Evolutionary conservation across 345 rosid species (phyloP).

Genomic region (rapeseed (Brassica napus)): DNA sequence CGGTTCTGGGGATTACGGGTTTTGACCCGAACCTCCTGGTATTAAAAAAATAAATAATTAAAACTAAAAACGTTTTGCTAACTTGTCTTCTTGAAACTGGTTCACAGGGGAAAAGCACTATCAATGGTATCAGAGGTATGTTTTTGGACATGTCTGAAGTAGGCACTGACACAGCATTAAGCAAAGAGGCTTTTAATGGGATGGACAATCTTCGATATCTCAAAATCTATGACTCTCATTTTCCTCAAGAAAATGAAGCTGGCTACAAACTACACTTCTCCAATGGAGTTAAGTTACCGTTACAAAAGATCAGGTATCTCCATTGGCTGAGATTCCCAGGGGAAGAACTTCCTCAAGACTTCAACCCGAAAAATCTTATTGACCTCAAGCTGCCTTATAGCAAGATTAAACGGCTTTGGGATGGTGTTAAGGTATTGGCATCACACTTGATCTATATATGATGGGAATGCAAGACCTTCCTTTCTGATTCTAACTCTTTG

Average conservation of each 20-base stretch:
- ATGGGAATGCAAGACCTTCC: background rate
- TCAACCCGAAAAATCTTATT: background rate
- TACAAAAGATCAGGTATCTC: background rate
- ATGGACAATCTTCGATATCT: background rate
- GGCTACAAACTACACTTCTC: background rate
- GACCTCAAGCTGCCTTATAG: slow-evolving; percentile 1
- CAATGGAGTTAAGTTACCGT: background rate
- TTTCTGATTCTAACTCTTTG: background rate
- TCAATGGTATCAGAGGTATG: background rate
- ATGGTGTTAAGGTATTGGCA: background rate
- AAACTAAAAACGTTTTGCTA: background rate
- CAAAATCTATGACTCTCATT: background rate
- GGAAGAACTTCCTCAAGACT: background rate
- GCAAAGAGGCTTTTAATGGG: background rate
- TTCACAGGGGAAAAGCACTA: background rate
- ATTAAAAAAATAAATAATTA: no score
- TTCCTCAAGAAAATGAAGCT: background rate
- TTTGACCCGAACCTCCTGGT: no score
- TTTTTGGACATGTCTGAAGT: background rate
- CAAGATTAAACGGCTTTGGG: background rate
- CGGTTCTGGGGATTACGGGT: no score
- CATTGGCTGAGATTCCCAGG: background rate
- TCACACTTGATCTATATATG: background rate
- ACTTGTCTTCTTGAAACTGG: background rate
- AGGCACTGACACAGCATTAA: background rate